Evolutionary conservation across 805 yeast species (phyloP).

Genomic region (Hanseniaspora singularis): DNA sequence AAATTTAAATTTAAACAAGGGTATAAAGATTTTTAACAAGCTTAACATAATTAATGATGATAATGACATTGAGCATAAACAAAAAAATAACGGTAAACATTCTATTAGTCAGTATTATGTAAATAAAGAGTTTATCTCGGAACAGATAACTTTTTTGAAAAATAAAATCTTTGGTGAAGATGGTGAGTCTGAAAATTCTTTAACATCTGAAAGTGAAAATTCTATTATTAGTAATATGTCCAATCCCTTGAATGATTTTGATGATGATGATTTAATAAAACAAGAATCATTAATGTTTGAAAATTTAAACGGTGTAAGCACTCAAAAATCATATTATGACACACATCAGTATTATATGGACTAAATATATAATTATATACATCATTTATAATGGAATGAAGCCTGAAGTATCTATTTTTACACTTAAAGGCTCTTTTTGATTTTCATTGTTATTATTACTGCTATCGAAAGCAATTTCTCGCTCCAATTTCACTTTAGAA

Average conservation of each 20-base stretch:
- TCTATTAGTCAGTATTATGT: not conserved
- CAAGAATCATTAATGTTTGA: slow-evolving; percentile 12
- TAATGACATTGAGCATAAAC: not conserved
- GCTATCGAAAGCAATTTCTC: not conserved
- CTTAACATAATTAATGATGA: slow-evolving; percentile 4
- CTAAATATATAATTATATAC: not conserved
- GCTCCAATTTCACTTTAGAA: not conserved
- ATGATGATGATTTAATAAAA: slow-evolving; percentile 5
- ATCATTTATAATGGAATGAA: slow-evolving; percentile 1
- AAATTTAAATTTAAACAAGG: slow-evolving; percentile 7
- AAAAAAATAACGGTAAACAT: not conserved
- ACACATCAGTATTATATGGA: slow-evolving; percentile 1
- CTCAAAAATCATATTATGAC: not conserved
- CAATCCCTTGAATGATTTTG: not conserved
- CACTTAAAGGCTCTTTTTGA: not conserved
- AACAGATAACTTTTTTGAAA: slow-evolving; percentile 6
- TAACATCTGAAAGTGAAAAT: not conserved
- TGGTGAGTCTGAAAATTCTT: not conserved
- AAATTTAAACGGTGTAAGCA: slow-evolving; percentile 1
- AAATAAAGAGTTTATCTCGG: slow-evolving; percentile 1
- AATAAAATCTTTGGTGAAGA: slow-evolving; percentile 5
- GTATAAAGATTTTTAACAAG: slow-evolving; percentile 2
- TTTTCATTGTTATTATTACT: not conserved
- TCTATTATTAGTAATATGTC: not conserved
- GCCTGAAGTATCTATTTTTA: slow-evolving; percentile 3